Conservation (phyloP, 225 moss, liverwort and hornwort species). For the Antitrichia curtipendula region DNA sequence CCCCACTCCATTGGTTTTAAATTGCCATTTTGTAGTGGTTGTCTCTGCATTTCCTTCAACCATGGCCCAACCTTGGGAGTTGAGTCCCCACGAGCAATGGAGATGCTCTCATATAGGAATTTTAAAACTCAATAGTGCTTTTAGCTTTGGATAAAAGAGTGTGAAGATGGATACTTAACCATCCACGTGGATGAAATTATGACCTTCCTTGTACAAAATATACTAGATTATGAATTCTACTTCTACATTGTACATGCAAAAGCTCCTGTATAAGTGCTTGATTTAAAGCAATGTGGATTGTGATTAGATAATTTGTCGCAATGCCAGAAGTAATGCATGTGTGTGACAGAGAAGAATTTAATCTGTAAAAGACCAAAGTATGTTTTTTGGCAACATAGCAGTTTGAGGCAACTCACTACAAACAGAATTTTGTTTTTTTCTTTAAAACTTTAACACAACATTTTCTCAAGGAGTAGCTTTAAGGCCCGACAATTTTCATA, state of each 20-base stretch:
- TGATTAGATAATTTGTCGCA: accelerated
- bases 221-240: not conserved
- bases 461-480: too few species aligned
- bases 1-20: accelerated
- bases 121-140: not conserved
- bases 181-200: not conserved
- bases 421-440: too few species aligned
- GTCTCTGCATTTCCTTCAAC: accelerated
- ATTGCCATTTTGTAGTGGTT: accelerated
- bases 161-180: not conserved
- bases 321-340: not conserved
- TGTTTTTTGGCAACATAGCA: too few species aligned
- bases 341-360: not conserved
- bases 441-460: too few species aligned
- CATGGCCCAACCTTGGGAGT: accelerated
- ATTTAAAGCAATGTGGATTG: not conserved
- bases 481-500: too few species aligned
- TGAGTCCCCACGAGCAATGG: accelerated
- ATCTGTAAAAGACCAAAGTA: too few species aligned
- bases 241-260: not conserved
- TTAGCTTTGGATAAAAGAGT: too few species aligned
- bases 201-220: not conserved
- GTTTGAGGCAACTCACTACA: too few species aligned
- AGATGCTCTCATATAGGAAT: not conserved
- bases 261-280: not conserved